These are phyloP conservation scores for Coffea canephora DNA, from an alignment of 257 asterid genomes.

Conservation along the genomic window DNA sequence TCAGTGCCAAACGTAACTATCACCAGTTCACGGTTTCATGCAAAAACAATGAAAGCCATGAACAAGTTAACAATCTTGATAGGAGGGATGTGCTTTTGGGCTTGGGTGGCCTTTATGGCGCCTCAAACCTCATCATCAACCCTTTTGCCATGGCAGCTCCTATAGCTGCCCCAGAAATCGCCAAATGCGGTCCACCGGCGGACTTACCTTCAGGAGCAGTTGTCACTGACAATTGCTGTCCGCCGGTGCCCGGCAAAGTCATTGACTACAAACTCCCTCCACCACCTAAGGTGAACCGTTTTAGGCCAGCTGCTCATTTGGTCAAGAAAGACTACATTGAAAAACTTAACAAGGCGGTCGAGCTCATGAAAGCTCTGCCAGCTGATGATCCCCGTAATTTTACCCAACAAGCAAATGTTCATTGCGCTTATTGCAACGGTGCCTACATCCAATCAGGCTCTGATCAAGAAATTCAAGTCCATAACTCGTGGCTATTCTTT, in stretches of 20 bases:
- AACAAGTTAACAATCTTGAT: neutral
- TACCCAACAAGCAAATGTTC: constrained; percentile 31
- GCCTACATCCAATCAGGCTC: constrained; percentile 13
- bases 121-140: constrained; percentile 1
- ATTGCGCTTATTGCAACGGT: constrained; percentile 37
- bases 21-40: neutral
- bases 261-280: constrained; percentile 15
- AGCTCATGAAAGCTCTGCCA: constrained; percentile 23
- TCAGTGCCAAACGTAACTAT: constrained; percentile 4
- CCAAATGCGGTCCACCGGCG: constrained; percentile 12
- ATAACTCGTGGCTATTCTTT: constrained; percentile 29
- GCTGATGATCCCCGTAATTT: constrained; percentile 27
- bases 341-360: constrained; percentile 18
- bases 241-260: constrained; percentile 13
- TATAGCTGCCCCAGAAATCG: constrained; percentile 13
- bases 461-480: constrained; percentile 20
- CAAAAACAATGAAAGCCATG: neutral
- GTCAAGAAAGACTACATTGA: constrained; percentile 7
- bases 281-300: neutral
- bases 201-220: neutral
- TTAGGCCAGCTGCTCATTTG: constrained; percentile 32
- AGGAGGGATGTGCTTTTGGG: constrained; percentile 24
- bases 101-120: constrained; percentile 25
- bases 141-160: constrained; percentile 17
- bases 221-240: constrained; percentile 16